Percentiles rank a stretch among this genome's conserved stretches.
phyloP scores from a whole-genome alignment of 2,329 filamentous ascomycete genomes.

The Hirsutella minnesotensis region DNA sequence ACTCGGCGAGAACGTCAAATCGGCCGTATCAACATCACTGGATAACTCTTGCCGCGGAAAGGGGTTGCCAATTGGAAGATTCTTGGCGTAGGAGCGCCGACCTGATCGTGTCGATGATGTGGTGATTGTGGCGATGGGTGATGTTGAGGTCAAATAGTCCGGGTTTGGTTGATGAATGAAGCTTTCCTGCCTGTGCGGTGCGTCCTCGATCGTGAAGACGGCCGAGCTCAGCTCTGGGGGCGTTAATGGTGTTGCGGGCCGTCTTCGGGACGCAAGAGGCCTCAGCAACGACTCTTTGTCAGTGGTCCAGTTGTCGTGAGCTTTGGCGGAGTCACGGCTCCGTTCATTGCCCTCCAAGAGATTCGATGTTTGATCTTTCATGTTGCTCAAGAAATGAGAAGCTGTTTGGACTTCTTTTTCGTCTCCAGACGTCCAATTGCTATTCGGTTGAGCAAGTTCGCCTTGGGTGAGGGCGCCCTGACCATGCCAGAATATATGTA shows the following conservation, averaged over 20 bases:
- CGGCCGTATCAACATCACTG: slow-evolving; percentile 12
- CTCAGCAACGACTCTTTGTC: slow-evolving; percentile 14
- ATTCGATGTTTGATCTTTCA: neutral
- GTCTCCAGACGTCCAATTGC: too few species aligned
- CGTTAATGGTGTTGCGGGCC: slow-evolving; percentile 36
- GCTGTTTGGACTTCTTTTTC: too few species aligned
- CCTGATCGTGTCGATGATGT: slow-evolving; percentile 21
- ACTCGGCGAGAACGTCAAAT: slow-evolving; percentile 28
- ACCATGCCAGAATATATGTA: slow-evolving; percentile 11
- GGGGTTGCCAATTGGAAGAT: slow-evolving; percentile 23
- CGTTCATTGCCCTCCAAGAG: slow-evolving; percentile 6
- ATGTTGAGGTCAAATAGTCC: slow-evolving; percentile 30
- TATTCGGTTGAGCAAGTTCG: too few species aligned
- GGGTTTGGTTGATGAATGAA: slow-evolving; percentile 38
- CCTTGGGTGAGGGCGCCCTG: neutral
- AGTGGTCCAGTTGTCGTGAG: slow-evolving; percentile 14
- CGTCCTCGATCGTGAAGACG: slow-evolving; percentile 28
- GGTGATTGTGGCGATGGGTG: slow-evolving; percentile 13
- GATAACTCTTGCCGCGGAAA: slow-evolving; percentile 11
- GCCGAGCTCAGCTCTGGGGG: slow-evolving; percentile 31
- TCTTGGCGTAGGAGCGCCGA: slow-evolving; percentile 30
- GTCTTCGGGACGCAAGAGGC: slow-evolving; percentile 23
- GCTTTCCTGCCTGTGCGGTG: slow-evolving; percentile 18
- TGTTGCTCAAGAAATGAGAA: too few species aligned
- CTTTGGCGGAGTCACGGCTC: too few species aligned